Conservation (phyloP, 2,329 filamentous ascomycete genomes). For the Akanthomyces muscarius region DNA sequence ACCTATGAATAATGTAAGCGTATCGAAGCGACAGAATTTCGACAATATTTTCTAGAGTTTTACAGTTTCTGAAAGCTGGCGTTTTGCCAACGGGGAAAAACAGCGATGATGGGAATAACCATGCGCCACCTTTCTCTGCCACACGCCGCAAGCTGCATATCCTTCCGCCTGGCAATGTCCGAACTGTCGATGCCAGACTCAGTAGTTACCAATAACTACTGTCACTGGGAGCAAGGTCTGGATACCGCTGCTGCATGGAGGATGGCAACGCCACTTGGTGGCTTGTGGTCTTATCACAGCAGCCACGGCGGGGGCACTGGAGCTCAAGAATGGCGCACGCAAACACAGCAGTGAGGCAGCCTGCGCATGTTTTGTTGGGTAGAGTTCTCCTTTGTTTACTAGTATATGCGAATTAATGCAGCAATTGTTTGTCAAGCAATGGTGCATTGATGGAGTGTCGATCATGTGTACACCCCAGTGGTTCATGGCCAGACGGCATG, state of each 20-base stretch:
- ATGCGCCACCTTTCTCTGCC: background rate
- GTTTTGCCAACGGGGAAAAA: background rate
- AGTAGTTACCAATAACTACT: background rate
- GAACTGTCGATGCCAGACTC: background rate
- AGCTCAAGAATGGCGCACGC: background rate
- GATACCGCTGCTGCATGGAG: background rate
- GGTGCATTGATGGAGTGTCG: background rate
- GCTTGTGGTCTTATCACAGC: background rate
- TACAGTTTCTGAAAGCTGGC: background rate
- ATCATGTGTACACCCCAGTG: background rate
- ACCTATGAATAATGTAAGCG: background rate
- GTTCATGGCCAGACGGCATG: background rate
- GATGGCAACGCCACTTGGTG: constrained; percentile 1
- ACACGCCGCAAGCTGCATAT: background rate
- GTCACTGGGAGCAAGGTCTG: background rate
- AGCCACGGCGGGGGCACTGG: constrained; percentile 11
- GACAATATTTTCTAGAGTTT: background rate
- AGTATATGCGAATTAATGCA: background rate
- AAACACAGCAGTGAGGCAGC: background rate
- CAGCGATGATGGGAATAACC: background rate
- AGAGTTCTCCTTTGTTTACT: background rate
- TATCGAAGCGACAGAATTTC: background rate
- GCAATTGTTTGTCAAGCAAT: background rate
- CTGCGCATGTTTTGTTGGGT: background rate
- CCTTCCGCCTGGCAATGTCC: background rate